phyloP scores from a whole-genome alignment of 2,329 filamentous ascomycete species.

The Cucurbitaria berberidis region DNA sequence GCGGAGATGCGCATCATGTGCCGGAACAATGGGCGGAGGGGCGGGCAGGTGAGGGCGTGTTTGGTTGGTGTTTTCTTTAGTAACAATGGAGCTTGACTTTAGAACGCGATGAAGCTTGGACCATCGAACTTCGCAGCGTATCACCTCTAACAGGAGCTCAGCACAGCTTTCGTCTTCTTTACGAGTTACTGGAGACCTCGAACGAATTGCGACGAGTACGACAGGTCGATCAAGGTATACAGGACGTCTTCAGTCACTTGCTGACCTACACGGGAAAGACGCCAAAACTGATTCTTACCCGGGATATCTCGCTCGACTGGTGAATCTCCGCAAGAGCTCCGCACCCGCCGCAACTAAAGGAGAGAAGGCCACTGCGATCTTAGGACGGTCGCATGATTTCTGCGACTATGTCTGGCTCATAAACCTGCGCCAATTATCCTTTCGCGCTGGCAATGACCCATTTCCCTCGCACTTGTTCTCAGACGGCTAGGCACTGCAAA shows the following conservation, averaged over 20 bases:
- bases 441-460: constrained; percentile 15
- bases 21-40: constrained; percentile 10
- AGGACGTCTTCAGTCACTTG: neutral
- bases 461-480: constrained; percentile 4
- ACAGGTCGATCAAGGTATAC: neutral
- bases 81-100: constrained; percentile 29
- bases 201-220: neutral
- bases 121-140: constrained; percentile 19
- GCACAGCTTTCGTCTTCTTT: neutral
- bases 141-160: neutral
- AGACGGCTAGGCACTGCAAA: constrained; percentile 12
- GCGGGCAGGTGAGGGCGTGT: constrained; percentile 15
- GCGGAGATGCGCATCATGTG: constrained; percentile 41
- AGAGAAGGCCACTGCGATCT: neutral
- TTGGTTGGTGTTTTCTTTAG: constrained; percentile 29
- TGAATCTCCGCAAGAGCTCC: constrained; percentile 27
- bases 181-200: neutral
- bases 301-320: neutral
- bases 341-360: constrained; percentile 10
- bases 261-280: neutral
- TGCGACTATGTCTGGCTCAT: constrained; percentile 1
- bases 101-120: constrained; percentile 37
- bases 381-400: constrained; percentile 4
- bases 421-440: neutral
- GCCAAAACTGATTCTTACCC: neutral